A percentile compares a stretch with the other conserved stretches of the same genome.
Evolutionary conservation across 1,139 yeast species (phyloP).

Genomic region (Arxiozyma slooffiae): DNA sequence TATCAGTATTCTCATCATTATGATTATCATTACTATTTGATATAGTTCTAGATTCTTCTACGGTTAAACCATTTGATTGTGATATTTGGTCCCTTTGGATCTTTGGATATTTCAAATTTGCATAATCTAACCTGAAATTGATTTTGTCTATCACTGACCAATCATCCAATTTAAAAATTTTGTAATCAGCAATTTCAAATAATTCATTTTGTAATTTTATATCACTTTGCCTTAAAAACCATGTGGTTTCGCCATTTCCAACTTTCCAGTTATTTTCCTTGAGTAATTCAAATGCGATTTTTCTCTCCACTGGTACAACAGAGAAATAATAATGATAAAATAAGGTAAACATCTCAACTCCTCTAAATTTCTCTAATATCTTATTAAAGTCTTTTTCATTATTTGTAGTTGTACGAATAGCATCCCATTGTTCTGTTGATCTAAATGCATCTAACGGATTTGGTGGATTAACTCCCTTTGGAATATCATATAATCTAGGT

Average conservation of each 20-base stretch:
- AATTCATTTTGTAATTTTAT: constrained; percentile 31
- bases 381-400: constrained; percentile 11
- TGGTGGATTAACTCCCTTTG: constrained; percentile 29
- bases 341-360: constrained; percentile 35
- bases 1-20: constrained; percentile 4
- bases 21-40: not conserved
- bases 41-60: not conserved
- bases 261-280: constrained; percentile 33
- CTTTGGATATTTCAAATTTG: constrained; percentile 6
- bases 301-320: constrained; percentile 43
- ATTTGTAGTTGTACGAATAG: constrained; percentile 17
- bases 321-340: constrained; percentile 58
- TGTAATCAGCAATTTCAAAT: constrained; percentile 35
- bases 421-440: constrained; percentile 31
- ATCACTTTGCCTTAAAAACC: constrained; percentile 35
- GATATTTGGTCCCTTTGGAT: not conserved
- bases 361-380: constrained; percentile 22
- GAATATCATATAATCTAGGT: constrained; percentile 22
- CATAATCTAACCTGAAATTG: constrained; percentile 28
- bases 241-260: constrained; percentile 27
- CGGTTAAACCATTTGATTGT: not conserved
- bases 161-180: constrained; percentile 35
- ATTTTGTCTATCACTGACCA: constrained; percentile 34
- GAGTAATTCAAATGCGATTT: constrained; percentile 29
- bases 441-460: constrained; percentile 30